Percentiles rank a stretch among this genome's conserved stretches.
Evolutionary conservation across 2,329 filamentous ascomycete genomes (phyloP).

Genomic region (Phoma sp.): DNA sequence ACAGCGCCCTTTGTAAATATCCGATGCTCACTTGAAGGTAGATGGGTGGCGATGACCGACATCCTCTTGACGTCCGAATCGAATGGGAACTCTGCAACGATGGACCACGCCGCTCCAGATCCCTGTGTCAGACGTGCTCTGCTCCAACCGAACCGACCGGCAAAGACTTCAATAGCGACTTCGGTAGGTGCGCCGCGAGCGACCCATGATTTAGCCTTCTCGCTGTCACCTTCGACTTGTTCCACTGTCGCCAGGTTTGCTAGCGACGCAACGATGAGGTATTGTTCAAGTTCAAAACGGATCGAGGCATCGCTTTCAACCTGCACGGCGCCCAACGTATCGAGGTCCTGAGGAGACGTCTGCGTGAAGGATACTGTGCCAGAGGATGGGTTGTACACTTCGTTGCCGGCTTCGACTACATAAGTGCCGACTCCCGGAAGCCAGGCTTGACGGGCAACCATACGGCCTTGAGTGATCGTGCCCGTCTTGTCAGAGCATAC

Average conservation of each 20-base stretch:
- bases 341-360: constrained; percentile 32
- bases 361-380: constrained; percentile 36
- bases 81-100: constrained; percentile 71
- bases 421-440: constrained; percentile 42
- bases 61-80: constrained; percentile 78
- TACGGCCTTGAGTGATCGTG: constrained; percentile 44
- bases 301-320: constrained; percentile 31
- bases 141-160: constrained; percentile 68
- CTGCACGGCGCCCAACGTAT: constrained; percentile 26
- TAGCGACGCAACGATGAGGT: constrained; percentile 43
- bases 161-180: constrained; percentile 77
- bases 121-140: constrained; percentile 55
- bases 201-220: constrained; percentile 27
- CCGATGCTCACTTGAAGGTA: constrained; percentile 47
- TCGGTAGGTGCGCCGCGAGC: constrained; percentile 61
- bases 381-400: constrained; percentile 39
- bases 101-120: constrained; percentile 31
- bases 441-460: constrained; percentile 45
- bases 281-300: constrained; percentile 36
- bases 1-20: constrained; percentile 72
- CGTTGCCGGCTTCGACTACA: constrained; percentile 34
- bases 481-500: constrained; percentile 48
- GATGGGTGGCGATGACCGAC: constrained; percentile 68
- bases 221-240: constrained; percentile 47
- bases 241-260: constrained; percentile 61